These are phyloP conservation scores for Limtongia smithiae DNA, from an alignment of 805 yeast genomes.

Conservation along the genomic window DNA sequence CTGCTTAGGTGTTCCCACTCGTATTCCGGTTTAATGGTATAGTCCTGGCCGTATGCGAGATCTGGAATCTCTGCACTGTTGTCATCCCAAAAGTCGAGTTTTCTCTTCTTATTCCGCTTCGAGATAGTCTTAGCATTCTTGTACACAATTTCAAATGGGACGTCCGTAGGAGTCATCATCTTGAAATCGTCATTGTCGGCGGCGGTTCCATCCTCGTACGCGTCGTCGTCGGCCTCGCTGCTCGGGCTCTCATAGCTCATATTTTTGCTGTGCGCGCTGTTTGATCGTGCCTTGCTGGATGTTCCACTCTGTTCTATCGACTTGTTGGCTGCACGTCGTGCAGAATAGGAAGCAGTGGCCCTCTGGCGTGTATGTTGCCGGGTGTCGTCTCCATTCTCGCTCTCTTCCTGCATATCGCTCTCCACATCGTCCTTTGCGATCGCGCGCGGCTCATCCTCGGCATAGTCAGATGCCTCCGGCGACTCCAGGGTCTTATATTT, in stretches of 20 bases:
- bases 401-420: no score
- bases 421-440: no score
- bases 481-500: no score
- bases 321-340: no score
- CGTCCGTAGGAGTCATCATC: background rate
- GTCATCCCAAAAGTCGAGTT: background rate
- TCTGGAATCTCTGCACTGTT: background rate
- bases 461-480: no score
- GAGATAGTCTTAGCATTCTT: background rate
- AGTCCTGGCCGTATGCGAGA: constrained; percentile 14
- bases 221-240: background rate
- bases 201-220: background rate
- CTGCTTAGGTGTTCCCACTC: constrained; percentile 12
- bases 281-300: no score
- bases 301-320: no score
- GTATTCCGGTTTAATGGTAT: constrained; percentile 12
- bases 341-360: no score
- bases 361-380: no score
- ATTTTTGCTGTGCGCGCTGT: background rate
- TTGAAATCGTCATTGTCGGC: constrained; percentile 3
- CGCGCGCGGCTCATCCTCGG: no score
- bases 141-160: constrained; percentile 1
- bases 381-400: no score
- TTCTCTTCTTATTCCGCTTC: background rate
- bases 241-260: no score